Evolutionary conservation across 352 stramenopile species (phyloP).

Genomic region (Thalassiosira mediterranea): DNA sequence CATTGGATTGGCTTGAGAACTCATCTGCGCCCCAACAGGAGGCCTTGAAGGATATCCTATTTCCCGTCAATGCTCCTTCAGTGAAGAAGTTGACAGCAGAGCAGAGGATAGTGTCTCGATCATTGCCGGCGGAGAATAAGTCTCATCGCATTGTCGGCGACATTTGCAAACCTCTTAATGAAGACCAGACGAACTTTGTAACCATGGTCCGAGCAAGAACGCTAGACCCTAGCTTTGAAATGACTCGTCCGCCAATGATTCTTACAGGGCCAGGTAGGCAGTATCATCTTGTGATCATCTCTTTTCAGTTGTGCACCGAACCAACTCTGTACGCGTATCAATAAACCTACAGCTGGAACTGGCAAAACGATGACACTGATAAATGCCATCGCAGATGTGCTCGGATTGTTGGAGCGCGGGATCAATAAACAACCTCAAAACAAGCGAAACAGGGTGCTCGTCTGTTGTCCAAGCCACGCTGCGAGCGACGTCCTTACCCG

Average conservation of each 20-base stretch:
- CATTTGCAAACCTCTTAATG: conserved; percentile 37
- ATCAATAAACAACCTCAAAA: conserved; percentile 10
- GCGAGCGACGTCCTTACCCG: conserved; percentile 70
- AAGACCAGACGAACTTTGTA: conserved; percentile 61
- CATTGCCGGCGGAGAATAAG: conserved; percentile 1
- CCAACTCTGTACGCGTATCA: no score
- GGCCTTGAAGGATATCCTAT: conserved; percentile 49
- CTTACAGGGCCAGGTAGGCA: conserved; percentile 77
- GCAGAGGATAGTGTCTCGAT: neutral
- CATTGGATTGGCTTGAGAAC: conserved; percentile 59
- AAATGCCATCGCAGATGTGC: conserved; percentile 45
- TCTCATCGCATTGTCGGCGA: conserved; percentile 15
- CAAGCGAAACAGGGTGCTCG: conserved; percentile 53
- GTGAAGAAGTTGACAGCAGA: conserved; percentile 33
- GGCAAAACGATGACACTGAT: conserved; percentile 73
- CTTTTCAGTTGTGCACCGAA: no score
- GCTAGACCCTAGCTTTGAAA: conserved; percentile 46
- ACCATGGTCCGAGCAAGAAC: conserved; percentile 61
- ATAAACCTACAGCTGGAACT: conserved; percentile 64
- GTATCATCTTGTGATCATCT: no score
- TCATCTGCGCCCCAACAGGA: conserved; percentile 19
- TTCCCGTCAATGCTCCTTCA: conserved; percentile 36
- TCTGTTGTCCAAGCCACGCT: conserved; percentile 74
- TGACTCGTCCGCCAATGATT: conserved; percentile 59
- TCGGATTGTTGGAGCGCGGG: conserved; percentile 23